Evolutionary conservation across 345 rosid genomes (phyloP), one percentile per base, ranked within the genome.

Genomic region (Pistacia vera): DNA sequence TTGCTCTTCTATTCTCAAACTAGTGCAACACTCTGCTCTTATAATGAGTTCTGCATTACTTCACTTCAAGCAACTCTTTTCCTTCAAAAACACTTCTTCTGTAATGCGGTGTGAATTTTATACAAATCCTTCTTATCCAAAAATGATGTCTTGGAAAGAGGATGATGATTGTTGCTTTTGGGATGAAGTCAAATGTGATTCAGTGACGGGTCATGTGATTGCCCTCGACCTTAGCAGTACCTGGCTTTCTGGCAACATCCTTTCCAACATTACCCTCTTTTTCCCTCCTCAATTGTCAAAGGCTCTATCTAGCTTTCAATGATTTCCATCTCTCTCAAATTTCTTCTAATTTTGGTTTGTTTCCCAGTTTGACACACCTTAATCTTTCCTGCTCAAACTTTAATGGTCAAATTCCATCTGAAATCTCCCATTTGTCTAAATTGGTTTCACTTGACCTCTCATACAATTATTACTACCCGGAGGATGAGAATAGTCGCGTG

Each of bases 181-280:
- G 85, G 80, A 80, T 68, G 88, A 82, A 0, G 76, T 82, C 11
- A 68, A 77, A 1, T 80, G 80, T 12, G 82, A 83, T n/a, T 4
- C 0, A 1, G 8, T 68, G 33, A 80, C 75, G 0, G 82, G 82
- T 6, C 30, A 80, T n/a, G 84, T 80, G 4, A 52, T 75, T 30
- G 64, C 78, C 59, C 78, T 80, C 5, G 73, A 80, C 54, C 73
- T 80, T 30, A 7, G 35, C 1, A 8, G 60, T 63, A 68, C 78
- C 2, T 2, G 33, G 44, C 73, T 83, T 25, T 25, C 25, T 25
- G 25, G 25, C 0, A 25, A 0, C 25, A 25, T 25, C 25, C 25
- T 25, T 25, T 25, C 25, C 25, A 25, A 25, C 25, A 25, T 25
- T 25, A 25, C 25, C 25, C 25, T 25, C 25, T 25, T 25, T 25